Evolutionary conservation across 2,329 filamentous ascomycete genomes (phyloP), one percentile per base, ranked within the genome.

Genomic region (Blumeriella jaapii): DNA sequence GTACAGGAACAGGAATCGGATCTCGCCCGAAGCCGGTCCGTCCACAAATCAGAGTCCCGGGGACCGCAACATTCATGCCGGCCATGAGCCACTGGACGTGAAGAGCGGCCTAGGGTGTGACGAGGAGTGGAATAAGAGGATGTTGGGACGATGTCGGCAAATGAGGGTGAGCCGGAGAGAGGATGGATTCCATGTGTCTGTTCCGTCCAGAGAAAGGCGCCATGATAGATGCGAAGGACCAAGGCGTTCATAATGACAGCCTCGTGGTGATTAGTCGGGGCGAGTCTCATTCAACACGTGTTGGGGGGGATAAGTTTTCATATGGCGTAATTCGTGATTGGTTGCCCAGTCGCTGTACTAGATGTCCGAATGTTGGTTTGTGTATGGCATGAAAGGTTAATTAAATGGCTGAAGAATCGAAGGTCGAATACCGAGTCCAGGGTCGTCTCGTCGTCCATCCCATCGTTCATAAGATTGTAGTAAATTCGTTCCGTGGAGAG

Each of bases 291-390:
- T 36, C 29, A n/a, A n/a, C n/a, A n/a, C 31, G 31, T 37, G 29
- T 36, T 17, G 28, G 36, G 45, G 44, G 38, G 42, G 46, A 39
- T 34, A 22, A 35, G 35, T 26, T n/a, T 44, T 51, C 49, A 46
- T 53, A 44, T 47, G 50, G 50, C 51, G 49, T 55, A 39, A 52
- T 40, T 52, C 51, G 41, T 55, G 39, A 53, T 54, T 27, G 52
- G 52, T 55, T 53, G 52, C 52, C 52, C 52, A 52, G 42, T 53
- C 51, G 51, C 48, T 55, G 49, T 55, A 53, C 43, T 42, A 45
- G 46, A 47, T 54, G 51, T 54, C 50, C 48, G 50, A 31, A 40
- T 36, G 29, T 30, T 29, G 15, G 36, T 32, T 39, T 42, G 41
- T n/a, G n/a, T n/a, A 41, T 49, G 40, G 37, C 38, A 31, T 38